Percentiles rank a stretch among this genome's conserved stretches.
Evolutionary conservation across 495 filamentous ascomycete species (phyloP).

Genomic region (Xylaria flabelliformis): DNA sequence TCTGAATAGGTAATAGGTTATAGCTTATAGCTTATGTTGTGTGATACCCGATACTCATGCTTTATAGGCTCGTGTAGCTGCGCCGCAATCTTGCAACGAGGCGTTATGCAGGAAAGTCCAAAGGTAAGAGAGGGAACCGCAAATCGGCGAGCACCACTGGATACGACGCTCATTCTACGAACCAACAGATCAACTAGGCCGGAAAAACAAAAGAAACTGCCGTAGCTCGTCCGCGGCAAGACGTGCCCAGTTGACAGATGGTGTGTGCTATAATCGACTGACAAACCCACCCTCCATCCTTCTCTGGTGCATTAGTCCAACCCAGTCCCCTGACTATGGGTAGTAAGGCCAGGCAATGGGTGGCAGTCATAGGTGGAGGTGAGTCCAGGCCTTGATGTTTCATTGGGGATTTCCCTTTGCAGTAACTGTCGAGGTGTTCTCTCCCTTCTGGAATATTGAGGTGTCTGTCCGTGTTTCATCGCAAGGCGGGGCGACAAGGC

Average conservation of each 20-base stretch:
- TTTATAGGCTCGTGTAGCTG: slow-evolving; percentile 4
- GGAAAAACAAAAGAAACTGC: background rate
- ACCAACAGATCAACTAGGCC: background rate
- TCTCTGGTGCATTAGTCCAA: background rate
- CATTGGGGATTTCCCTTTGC: background rate
- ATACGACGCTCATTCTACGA: background rate
- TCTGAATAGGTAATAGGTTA: background rate
- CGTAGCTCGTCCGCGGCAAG: background rate
- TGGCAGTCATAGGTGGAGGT: background rate
- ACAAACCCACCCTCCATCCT: background rate
- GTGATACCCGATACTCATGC: slow-evolving; percentile 13
- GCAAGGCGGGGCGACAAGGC: slow-evolving; percentile 15
- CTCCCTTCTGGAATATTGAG: slow-evolving; percentile 17
- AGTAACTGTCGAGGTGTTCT: background rate
- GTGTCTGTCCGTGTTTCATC: slow-evolving; percentile 19
- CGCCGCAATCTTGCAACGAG: slow-evolving; percentile 13
- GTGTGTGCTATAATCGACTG: background rate
- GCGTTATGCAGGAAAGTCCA: background rate
- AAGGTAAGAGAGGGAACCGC: background rate
- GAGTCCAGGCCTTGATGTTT: background rate
- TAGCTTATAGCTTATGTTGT: slow-evolving; percentile 8
- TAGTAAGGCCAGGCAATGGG: background rate
- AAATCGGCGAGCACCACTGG: background rate
- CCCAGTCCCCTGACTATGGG: background rate
- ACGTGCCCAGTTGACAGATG: background rate